Conservation (phyloP, 768 basidiomycete species). For the Serendipita vermifera region DNA sequence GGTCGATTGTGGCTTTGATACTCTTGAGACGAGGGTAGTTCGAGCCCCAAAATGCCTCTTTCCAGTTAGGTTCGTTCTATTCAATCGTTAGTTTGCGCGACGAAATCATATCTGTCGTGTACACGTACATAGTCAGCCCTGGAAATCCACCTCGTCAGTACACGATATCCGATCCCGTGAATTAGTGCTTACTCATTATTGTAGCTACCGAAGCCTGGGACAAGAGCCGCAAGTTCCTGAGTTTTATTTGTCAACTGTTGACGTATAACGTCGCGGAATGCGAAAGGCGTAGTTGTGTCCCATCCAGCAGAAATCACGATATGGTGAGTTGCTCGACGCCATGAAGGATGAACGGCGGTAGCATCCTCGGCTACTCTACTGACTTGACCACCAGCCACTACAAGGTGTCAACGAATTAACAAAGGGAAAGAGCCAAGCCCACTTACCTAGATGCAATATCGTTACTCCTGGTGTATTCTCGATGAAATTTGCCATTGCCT, state of each 20-base stretch:
- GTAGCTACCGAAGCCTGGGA: background rate
- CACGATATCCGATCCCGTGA: background rate
- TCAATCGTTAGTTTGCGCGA: background rate
- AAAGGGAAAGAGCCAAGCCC: background rate
- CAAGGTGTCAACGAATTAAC: background rate
- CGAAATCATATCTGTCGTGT: background rate
- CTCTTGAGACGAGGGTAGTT: constrained; percentile 5
- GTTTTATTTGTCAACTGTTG: background rate
- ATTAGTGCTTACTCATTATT: background rate
- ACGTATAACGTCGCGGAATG: background rate
- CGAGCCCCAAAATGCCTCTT: background rate
- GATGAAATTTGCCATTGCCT: background rate
- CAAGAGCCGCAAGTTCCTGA: background rate
- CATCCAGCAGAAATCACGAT: background rate
- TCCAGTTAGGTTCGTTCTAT: constrained; percentile 10
- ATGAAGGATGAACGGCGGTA: background rate
- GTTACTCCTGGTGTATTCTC: background rate
- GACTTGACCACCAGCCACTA: constrained; percentile 1
- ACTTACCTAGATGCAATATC: background rate
- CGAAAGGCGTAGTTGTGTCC: background rate
- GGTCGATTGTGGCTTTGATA: background rate
- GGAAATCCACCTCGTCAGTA: background rate
- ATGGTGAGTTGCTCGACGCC: background rate
- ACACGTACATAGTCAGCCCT: background rate
- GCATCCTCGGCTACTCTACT: background rate